Evolutionary conservation across 345 rosid species (phyloP).

Genomic region (Hirschfeldia incana): DNA sequence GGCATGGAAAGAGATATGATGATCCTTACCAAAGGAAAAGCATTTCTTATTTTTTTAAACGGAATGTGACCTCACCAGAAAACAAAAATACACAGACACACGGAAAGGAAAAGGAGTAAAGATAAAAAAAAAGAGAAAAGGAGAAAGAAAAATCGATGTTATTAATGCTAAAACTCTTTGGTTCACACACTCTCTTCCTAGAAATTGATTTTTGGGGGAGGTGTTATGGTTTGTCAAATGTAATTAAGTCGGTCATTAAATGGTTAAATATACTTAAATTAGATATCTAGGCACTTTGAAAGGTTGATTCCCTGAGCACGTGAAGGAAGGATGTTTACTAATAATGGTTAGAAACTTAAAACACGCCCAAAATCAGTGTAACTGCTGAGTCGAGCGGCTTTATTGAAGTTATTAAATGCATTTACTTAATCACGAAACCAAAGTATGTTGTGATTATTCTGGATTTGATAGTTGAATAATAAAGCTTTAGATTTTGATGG

Average conservation of each 20-base stretch:
- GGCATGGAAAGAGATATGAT: slow-evolving; percentile 38
- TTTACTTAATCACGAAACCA: slow-evolving; percentile 4
- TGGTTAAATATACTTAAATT: background rate
- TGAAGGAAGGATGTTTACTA: slow-evolving; percentile 29
- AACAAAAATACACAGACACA: background rate
- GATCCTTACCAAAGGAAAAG: slow-evolving; percentile 28
- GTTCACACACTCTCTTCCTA: background rate
- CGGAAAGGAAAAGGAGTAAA: background rate
- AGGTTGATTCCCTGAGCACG: slow-evolving; percentile 35
- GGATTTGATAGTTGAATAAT: slow-evolving; percentile 21
- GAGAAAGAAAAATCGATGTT: background rate
- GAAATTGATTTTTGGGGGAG: background rate
- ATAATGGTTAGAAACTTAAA: background rate
- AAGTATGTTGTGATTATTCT: slow-evolving; percentile 11
- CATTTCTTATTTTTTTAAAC: slow-evolving; percentile 32
- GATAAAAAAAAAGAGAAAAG: no score
- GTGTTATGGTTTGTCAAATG: background rate
- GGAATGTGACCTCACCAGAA: slow-evolving; percentile 34
- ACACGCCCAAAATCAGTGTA: slow-evolving; percentile 29
- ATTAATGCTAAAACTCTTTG: background rate
- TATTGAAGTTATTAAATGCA: slow-evolving; percentile 31
- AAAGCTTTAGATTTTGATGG: background rate
- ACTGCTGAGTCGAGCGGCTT: slow-evolving; percentile 27
- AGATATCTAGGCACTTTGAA: slow-evolving; percentile 10
- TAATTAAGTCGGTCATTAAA: slow-evolving; percentile 14